Base-by-base conservation (phyloP, 139 green algal species). In the Chlamydomonas applanata region DNA sequence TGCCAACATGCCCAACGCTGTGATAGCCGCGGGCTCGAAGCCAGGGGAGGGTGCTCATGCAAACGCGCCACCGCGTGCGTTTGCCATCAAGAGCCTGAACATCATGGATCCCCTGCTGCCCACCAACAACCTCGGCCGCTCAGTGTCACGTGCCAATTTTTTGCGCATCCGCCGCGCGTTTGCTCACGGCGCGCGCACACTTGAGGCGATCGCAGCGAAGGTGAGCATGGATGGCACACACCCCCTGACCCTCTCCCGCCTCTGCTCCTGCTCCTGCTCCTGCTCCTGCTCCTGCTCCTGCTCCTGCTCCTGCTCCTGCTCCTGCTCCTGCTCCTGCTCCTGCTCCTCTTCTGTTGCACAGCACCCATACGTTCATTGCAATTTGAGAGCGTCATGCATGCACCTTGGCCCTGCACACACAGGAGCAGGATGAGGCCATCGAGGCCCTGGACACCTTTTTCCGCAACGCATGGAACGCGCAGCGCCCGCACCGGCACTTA, bases 61-160 rank as follows among this genome's bases (percentile, higher is more conserved):
- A 11, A 49, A 49, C 40, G 40, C 40, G 7, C 40, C 40, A 49
- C 40, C 40, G 7, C 40, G 40, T 7, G 22, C 66, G 16, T 76
- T 78, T 70, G 69, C 79, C 36, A 74, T 79, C 34, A 82, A 83
- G 54, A 29, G 49, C 73, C 67, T 98, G 19, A 98, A 99, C 84
- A 94, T 98, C 29, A 84, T 95, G 81, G 95, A 99, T 86, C 93
- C 94, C 13, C 81, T 99, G 74, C 81, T 97, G 79, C 89, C 91
- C 32, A 91, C 69, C 75, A 99, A 99, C 86, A 99, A 99, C 83
- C 89, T 99, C 57, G 95, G 95, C 0, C 86, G 95, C 27, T 92
- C 79, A 24, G 93, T 99, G 45, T 91, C 79, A 59, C 87, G 91
- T 35, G 86, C 87, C 53, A 97, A 87, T 71, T 91, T 90, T 60